phyloP scores from a whole-genome alignment of 2,329 filamentous ascomycete genomes.

The Nigrograna mackinnonii region DNA sequence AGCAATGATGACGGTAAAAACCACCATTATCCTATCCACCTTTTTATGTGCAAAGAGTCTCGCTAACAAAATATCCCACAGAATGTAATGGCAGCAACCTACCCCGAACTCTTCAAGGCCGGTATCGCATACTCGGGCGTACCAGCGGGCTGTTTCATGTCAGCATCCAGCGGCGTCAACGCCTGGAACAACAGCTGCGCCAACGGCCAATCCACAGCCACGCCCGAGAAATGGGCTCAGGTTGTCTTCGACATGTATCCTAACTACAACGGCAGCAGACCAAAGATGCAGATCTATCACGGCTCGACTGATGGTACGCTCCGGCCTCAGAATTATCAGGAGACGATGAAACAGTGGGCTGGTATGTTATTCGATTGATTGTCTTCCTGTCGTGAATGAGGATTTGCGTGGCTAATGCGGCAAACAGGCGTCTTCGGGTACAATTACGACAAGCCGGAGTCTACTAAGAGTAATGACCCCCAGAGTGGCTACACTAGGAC shows the following conservation, averaged over 20 bases:
- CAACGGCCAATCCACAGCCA: constrained; percentile 50
- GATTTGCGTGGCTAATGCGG: not conserved
- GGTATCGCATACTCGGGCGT: constrained; percentile 58
- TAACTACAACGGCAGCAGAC: constrained; percentile 51
- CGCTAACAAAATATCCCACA: constrained; percentile 9
- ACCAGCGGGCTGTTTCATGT: constrained; percentile 58
- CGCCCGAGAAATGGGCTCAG: constrained; percentile 53
- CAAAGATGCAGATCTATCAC: constrained; percentile 63
- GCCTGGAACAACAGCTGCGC: constrained; percentile 59
- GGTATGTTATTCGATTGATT: constrained; percentile 2
- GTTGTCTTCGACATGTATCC: constrained; percentile 51
- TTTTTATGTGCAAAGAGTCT: not conserved
- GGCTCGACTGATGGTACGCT: constrained; percentile 57
- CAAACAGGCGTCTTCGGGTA: constrained; percentile 29
- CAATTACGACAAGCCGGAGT: constrained; percentile 34
- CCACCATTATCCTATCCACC: not conserved
- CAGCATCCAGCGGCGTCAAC: constrained; percentile 43
- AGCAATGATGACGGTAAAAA: constrained; percentile 57
- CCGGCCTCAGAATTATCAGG: constrained; percentile 58
- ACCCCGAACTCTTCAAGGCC: constrained; percentile 59
- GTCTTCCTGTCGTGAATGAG: not conserved
- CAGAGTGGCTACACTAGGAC: constrained; percentile 35
- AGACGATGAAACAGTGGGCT: constrained; percentile 48
- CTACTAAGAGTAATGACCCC: constrained; percentile 30
- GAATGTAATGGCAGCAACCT: constrained; percentile 55